Conservation (phyloP, 2,329 filamentous ascomycete genomes). For the Colletotrichum australisinense region DNA sequence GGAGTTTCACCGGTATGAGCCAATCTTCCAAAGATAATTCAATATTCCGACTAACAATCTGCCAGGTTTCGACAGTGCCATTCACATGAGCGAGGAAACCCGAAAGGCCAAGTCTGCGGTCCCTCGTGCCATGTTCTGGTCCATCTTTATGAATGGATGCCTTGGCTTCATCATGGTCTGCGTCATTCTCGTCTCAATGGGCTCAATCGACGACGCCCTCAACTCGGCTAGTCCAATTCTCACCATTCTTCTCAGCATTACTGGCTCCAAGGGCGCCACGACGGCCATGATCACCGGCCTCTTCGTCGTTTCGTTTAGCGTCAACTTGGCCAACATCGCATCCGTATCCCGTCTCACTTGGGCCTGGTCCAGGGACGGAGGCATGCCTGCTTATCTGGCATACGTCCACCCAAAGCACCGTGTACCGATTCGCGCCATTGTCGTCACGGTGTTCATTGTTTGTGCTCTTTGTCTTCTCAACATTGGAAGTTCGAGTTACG, state of each 20-base stretch:
- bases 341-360: constrained; percentile 15
- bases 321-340: constrained; percentile 10
- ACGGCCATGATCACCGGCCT: constrained; percentile 12
- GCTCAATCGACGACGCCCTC: background rate
- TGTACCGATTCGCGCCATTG: background rate
- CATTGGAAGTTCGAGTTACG: background rate
- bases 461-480: constrained; percentile 4
- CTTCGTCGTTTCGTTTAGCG: constrained; percentile 9
- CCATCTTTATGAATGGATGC: constrained; percentile 47
- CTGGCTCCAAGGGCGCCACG: background rate
- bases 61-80: background rate
- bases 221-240: constrained; percentile 4
- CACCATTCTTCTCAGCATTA: constrained; percentile 5
- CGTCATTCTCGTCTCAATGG: constrained; percentile 11
- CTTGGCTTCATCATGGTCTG: constrained; percentile 41
- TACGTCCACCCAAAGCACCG: constrained; percentile 3
- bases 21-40: background rate
- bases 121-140: constrained; percentile 33
- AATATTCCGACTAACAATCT: background rate
- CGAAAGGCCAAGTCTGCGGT: constrained; percentile 25
- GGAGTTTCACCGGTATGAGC: constrained; percentile 9
- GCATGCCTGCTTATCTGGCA: constrained; percentile 17
- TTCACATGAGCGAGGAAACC: constrained; percentile 34
- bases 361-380: constrained; percentile 10
- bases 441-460: constrained; percentile 11